phyloP scores from a whole-genome alignment of 495 filamentous ascomycete species.

The Jackrogersella minutella region DNA sequence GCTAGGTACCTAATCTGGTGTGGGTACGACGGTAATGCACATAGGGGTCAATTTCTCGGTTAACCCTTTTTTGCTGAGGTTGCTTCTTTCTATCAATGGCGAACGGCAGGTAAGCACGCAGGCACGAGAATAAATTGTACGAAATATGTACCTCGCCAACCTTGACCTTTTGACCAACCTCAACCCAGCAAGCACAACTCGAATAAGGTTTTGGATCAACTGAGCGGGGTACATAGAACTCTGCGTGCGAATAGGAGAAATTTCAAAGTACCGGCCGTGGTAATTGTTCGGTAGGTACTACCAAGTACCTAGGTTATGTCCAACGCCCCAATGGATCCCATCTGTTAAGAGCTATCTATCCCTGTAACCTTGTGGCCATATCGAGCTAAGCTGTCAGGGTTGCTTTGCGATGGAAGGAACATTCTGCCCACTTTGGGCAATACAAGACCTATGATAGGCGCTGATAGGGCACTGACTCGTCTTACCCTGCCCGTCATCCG shows the following conservation, averaged over 20 bases:
- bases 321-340: too few species aligned
- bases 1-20: too few species aligned
- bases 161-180: neutral
- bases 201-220: slow-evolving; percentile 31
- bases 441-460: slow-evolving; percentile 8
- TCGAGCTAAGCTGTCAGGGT: slow-evolving; percentile 18
- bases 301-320: slow-evolving; percentile 1
- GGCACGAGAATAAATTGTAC: too few species aligned
- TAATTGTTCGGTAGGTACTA: slow-evolving; percentile 12
- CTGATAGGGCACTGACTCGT: neutral
- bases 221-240: slow-evolving; percentile 21
- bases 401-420: slow-evolving; percentile 19
- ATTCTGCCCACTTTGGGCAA: slow-evolving; percentile 28
- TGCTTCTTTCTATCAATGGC: slow-evolving; percentile 2
- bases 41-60: slow-evolving; percentile 32
- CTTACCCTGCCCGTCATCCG: slow-evolving; percentile 1
- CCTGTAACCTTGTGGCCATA: slow-evolving; percentile 19
- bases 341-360: slow-evolving; percentile 9
- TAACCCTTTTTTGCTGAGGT: slow-evolving; percentile 30
- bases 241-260: slow-evolving; percentile 3
- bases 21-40: neutral
- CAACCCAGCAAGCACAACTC: slow-evolving; percentile 8
- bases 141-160: neutral
- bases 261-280: slow-evolving; percentile 4
- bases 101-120: neutral